A percentile compares a stretch with the other conserved stretches of the same genome.
Evolutionary conservation across 768 basidiomycete genomes (phyloP).

Genomic region (Pluteus cervinus): DNA sequence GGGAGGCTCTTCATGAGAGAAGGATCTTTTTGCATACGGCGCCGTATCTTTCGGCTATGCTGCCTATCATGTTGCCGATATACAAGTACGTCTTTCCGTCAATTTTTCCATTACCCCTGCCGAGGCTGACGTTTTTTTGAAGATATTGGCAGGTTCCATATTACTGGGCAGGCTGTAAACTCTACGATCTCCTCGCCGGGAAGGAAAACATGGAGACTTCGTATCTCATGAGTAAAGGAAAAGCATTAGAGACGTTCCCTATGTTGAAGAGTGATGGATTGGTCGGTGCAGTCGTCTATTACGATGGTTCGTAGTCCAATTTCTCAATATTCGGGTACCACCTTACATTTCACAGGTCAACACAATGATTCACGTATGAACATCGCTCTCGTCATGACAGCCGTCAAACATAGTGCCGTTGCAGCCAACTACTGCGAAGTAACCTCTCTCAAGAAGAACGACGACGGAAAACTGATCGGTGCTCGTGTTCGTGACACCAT

Average conservation of each 20-base stretch:
- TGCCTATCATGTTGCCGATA: conserved; percentile 96
- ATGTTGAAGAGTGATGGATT: conserved; percentile 92
- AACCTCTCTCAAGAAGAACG: conserved; percentile 64
- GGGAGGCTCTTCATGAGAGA: conserved; percentile 91
- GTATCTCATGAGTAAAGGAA: conserved; percentile 92
- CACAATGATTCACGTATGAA: conserved; percentile 99
- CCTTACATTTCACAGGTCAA: conserved; percentile 51
- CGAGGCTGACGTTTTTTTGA: conserved; percentile 6
- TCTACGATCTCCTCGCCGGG: conserved; percentile 94
- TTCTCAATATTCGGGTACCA: background rate
- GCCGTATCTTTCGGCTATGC: conserved; percentile 86
- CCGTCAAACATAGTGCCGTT: conserved; percentile 84
- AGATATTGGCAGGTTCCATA: conserved; percentile 98
- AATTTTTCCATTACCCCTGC: background rate
- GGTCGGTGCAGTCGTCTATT: conserved; percentile 94
- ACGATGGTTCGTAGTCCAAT: conserved; percentile 66
- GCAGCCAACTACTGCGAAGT: conserved; percentile 91
- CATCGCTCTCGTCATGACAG: conserved; percentile 89
- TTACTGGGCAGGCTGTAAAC: conserved; percentile 91
- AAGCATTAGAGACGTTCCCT: conserved; percentile 91
- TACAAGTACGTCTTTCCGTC: conserved; percentile 60
- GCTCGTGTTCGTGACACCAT: conserved; percentile 77
- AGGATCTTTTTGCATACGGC: conserved; percentile 93
- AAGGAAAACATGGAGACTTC: conserved; percentile 96
- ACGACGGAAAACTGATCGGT: conserved; percentile 59